Conservation (phyloP, 495 filamentous ascomycete genomes). For the Gamarada debralockiae region DNA sequence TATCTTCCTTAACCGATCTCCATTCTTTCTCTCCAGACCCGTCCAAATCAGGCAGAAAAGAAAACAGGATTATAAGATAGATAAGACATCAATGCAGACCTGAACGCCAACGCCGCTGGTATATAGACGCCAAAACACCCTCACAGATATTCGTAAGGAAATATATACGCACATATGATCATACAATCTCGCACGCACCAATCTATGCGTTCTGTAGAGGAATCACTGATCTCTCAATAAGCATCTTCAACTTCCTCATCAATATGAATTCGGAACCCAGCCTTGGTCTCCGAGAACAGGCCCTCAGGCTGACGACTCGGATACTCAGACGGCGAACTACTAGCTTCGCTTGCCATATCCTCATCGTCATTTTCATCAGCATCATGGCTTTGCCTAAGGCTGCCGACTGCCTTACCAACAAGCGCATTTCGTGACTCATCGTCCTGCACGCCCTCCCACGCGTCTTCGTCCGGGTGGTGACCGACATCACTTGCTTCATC, state of each 20-base stretch:
- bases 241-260: conserved; percentile 5
- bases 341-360: conserved; percentile 27
- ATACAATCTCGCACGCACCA: neutral
- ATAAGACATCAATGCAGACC: neutral
- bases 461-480: conserved; percentile 14
- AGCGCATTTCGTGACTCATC: neutral
- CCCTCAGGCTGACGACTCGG: conserved; percentile 29
- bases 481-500: neutral
- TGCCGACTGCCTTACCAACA: neutral
- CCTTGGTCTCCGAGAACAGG: neutral
- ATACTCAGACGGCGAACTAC: conserved; percentile 35
- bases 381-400: neutral
- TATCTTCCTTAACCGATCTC: conserved; percentile 7
- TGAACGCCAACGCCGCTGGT: neutral
- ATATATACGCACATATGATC: neutral
- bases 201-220: neutral
- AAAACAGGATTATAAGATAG: no score
- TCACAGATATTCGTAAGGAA: neutral
- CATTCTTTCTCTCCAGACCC: neutral
- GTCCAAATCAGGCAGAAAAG: no score
- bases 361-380: neutral
- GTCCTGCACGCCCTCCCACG: conserved; percentile 23
- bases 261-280: conserved; percentile 6
- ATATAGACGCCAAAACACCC: neutral
- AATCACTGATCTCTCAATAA: neutral